A percentile compares a stretch with the other conserved stretches of the same genome.
phyloP scores from a whole-genome alignment of 768 basidiomycete genomes.

The Boletus tylopilopsis region DNA sequence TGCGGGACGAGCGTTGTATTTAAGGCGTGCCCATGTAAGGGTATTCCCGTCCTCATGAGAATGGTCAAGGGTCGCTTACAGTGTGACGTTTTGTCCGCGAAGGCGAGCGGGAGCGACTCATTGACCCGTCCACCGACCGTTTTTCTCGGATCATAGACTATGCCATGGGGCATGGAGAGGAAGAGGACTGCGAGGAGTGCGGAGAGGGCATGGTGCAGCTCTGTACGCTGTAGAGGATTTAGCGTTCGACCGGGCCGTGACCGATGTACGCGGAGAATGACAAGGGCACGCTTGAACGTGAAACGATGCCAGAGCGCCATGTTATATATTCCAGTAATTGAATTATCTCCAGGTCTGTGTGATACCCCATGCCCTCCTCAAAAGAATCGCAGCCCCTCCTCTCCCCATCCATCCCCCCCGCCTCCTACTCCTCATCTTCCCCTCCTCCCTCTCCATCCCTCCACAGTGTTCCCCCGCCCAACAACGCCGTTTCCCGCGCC shows the following conservation, averaged over 20 bases:
- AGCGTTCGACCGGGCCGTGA: background rate
- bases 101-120: no score
- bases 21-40: no score
- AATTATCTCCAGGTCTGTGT: background rate
- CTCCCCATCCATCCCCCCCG: slow-evolving; percentile 22
- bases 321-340: slow-evolving; percentile 27
- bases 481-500: slow-evolving; percentile 46
- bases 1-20: background rate
- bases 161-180: no score
- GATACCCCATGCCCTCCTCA: slow-evolving; percentile 32
- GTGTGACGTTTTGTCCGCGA: no score
- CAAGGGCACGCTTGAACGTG: slow-evolving; percentile 15
- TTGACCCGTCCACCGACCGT: background rate
- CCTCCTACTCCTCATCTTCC: slow-evolving; percentile 45
- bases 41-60: background rate
- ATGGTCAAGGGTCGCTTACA: background rate
- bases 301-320: slow-evolving; percentile 19
- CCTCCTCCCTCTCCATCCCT: slow-evolving; percentile 28
- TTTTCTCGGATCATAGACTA: slow-evolving; percentile 3
- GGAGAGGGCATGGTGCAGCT: background rate
- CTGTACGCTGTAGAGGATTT: no score
- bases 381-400: slow-evolving; percentile 59
- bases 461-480: slow-evolving; percentile 32
- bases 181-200: background rate
- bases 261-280: slow-evolving; percentile 33